phyloP scores from a whole-genome alignment of 345 rosid species.

The Camelina hispida region DNA sequence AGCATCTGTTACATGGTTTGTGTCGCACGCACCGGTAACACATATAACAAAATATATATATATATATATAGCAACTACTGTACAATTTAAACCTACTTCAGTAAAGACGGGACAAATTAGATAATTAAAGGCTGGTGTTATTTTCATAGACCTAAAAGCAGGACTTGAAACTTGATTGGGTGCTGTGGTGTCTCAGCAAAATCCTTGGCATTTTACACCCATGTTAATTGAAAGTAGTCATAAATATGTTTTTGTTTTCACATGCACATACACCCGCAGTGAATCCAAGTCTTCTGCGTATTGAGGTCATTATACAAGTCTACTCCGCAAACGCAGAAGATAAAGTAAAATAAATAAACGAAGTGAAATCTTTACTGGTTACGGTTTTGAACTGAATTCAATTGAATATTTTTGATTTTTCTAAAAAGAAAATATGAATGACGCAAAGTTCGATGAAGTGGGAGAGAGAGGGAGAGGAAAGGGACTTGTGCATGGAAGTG shows the following conservation, averaged over 20 bases:
- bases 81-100: background rate
- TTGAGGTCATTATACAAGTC: too few relatives aligned
- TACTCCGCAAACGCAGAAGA: background rate
- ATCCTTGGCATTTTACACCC: background rate
- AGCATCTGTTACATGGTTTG: conserved; percentile 1
- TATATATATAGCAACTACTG: background rate
- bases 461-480: conserved; percentile 74
- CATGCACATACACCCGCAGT: conserved; percentile 22
- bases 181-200: background rate
- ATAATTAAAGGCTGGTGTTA: background rate
- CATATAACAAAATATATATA: background rate
- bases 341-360: conserved; percentile 17
- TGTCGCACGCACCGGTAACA: background rate
- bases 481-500: conserved; percentile 93
- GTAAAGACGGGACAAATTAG: background rate
- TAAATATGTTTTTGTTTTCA: conserved; percentile 10
- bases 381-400: conserved; percentile 12
- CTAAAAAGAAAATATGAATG: background rate
- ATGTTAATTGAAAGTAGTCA: conserved; percentile 17
- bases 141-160: conserved; percentile 17
- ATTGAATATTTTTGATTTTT: background rate
- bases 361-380: background rate
- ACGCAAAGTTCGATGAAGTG: conserved; percentile 80
- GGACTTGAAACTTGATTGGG: background rate
- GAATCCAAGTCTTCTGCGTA: conserved; percentile 10